Evolutionary conservation across 495 filamentous ascomycete genomes (phyloP).

Genomic region (Extremus antarcticus): DNA sequence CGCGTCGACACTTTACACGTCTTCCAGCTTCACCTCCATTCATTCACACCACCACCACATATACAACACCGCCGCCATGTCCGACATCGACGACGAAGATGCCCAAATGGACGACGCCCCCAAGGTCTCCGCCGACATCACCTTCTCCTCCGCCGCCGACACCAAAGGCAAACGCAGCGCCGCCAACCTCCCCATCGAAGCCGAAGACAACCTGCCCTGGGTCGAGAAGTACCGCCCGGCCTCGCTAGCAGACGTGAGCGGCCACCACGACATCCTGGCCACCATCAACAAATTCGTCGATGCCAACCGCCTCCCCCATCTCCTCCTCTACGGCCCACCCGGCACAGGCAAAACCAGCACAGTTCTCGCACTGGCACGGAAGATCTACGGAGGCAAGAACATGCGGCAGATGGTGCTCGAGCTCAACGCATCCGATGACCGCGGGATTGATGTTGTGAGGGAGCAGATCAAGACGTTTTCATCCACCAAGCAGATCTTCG

Average conservation of each 20-base stretch:
- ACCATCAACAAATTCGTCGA: constrained; percentile 97
- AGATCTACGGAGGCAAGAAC: constrained; percentile 85
- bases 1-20: too few relatives aligned
- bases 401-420: constrained; percentile 98
- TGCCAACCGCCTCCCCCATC: constrained; percentile 84
- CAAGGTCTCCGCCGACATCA: constrained; percentile 42
- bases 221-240: constrained; percentile 97
- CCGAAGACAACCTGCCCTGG: constrained; percentile 92
- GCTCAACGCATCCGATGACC: constrained; percentile 90
- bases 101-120: constrained; percentile 71
- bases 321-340: constrained; percentile 58
- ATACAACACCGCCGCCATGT: constrained; percentile 22
- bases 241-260: constrained; percentile 81
- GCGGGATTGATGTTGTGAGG: constrained; percentile 95
- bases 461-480: constrained; percentile 99
- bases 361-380: constrained; percentile 64
- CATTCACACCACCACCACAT: background rate
- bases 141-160: constrained; percentile 51
- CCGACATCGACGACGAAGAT: constrained; percentile 47
- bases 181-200: constrained; percentile 86
- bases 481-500: constrained; percentile 62
- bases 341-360: constrained; percentile 40
- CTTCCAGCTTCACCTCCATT: background rate
- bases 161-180: constrained; percentile 82
- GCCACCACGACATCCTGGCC: constrained; percentile 93